These are phyloP conservation scores for Kwoniella sp. DNA, from an alignment of 768 basidiomycete species.

Conservation along the genomic window DNA sequence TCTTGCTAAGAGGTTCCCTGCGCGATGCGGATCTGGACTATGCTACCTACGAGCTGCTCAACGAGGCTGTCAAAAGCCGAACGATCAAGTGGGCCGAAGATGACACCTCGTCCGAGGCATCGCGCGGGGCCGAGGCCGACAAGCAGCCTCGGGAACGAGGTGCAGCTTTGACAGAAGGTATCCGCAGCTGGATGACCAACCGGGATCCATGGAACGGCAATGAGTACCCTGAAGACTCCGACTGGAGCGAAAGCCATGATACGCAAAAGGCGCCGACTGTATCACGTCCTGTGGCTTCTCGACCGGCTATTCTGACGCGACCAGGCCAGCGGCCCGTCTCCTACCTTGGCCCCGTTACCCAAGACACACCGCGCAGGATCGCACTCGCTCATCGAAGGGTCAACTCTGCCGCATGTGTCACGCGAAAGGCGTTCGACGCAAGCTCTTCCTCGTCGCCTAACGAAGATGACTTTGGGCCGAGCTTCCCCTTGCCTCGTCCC, in stretches of 20 bases:
- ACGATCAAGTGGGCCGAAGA: slow-evolving; percentile 23
- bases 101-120: background rate
- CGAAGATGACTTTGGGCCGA: too few species aligned
- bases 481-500: too few species aligned
- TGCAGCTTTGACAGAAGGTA: too few species aligned
- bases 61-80: slow-evolving; percentile 13
- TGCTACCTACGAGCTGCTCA: slow-evolving; percentile 9
- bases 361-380: slow-evolving; percentile 8
- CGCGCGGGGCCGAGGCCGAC: too few species aligned
- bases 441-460: too few species aligned
- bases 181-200: background rate
- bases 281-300: too few species aligned
- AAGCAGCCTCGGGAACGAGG: too few species aligned
- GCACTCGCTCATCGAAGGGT: slow-evolving; percentile 12
- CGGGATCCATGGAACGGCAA: slow-evolving; percentile 10
- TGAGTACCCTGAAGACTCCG: slow-evolving; percentile 14
- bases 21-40: slow-evolving; percentile 10
- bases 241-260: too few species aligned
- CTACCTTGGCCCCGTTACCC: background rate
- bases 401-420: background rate
- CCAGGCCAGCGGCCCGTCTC: background rate
- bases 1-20: slow-evolving; percentile 10
- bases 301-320: background rate
- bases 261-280: too few species aligned
- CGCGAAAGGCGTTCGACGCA: too few species aligned